These are phyloP conservation scores for Asterophora parasitica DNA, from an alignment of 768 basidiomycete species.

Conservation along the genomic window DNA sequence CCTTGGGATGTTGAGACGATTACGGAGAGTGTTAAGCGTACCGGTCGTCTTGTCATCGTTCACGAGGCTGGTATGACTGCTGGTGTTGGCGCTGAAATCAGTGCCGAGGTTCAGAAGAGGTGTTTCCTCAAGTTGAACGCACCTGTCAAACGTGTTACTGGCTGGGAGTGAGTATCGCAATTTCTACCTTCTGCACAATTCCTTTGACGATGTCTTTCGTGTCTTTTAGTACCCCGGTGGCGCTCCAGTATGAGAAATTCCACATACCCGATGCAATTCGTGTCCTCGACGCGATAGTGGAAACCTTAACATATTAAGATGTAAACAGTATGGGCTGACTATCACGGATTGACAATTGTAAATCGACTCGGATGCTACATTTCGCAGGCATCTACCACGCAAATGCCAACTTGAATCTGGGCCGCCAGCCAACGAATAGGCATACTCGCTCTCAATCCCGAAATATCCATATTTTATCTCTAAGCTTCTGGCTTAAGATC, in stretches of 20 bases:
- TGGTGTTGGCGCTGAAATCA: slow-evolving; percentile 87
- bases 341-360: slow-evolving; percentile 31
- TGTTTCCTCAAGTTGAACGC: slow-evolving; percentile 88
- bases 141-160: slow-evolving; percentile 80
- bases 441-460: no score
- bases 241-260: slow-evolving; percentile 87
- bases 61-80: slow-evolving; percentile 89
- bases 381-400: no score
- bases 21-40: slow-evolving; percentile 77
- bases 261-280: slow-evolving; percentile 85
- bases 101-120: slow-evolving; percentile 84
- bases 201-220: not conserved
- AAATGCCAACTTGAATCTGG: no score
- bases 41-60: slow-evolving; percentile 81
- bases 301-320: slow-evolving; percentile 67
- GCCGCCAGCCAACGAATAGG: no score
- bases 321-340: not conserved
- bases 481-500: no score
- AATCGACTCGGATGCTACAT: not conserved
- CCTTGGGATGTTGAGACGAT: slow-evolving; percentile 87
- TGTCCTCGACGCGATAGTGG: slow-evolving; percentile 76
- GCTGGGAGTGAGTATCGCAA: slow-evolving; percentile 83
- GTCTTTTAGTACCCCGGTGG: slow-evolving; percentile 64
- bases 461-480: no score
- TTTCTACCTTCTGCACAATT: slow-evolving; percentile 5